Conservation (phyloP, 176 grass and related monocot genomes). For the Oryza nivara region DNA sequence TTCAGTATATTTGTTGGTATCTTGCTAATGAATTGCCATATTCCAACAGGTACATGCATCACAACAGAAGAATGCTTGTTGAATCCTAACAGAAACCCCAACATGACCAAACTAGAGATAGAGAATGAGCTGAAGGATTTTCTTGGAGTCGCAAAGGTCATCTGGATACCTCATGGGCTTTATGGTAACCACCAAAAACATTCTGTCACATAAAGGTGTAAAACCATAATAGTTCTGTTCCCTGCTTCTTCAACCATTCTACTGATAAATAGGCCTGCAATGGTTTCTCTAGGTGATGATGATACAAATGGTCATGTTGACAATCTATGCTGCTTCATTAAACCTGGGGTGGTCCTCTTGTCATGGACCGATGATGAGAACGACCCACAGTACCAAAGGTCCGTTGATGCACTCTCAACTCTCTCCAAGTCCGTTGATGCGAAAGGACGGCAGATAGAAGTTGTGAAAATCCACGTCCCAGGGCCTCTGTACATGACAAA, state of each 20-base stretch:
- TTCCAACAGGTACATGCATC: constrained; percentile 89
- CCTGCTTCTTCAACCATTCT: neutral
- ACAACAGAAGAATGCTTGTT: constrained; percentile 91
- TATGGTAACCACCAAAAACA: constrained; percentile 54
- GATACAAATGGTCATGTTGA: constrained; percentile 94
- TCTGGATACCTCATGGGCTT: constrained; percentile 87
- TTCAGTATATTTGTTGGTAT: neutral
- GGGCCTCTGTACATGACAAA: constrained; percentile 86
- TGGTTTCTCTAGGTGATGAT: constrained; percentile 63
- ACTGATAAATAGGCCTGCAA: constrained; percentile 9
- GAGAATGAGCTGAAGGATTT: constrained; percentile 82
- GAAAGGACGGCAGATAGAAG: constrained; percentile 59
- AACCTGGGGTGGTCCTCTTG: constrained; percentile 72
- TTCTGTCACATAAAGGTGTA: neutral
- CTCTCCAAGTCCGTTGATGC: constrained; percentile 61
- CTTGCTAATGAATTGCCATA: constrained; percentile 3
- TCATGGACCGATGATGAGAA: constrained; percentile 77
- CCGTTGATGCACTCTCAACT: constrained; percentile 71
- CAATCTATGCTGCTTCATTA: constrained; percentile 88
- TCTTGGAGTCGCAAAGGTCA: constrained; percentile 85
- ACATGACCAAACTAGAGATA: constrained; percentile 85
- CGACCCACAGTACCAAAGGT: constrained; percentile 75
- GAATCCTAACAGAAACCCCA: constrained; percentile 83
- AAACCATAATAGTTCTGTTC: neutral
- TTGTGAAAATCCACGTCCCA: constrained; percentile 85